A percentile compares a stretch with the other conserved stretches of the same genome.
Conservation (phyloP, 1,284 basidiomycete genomes). For the Mycena sp. region DNA sequence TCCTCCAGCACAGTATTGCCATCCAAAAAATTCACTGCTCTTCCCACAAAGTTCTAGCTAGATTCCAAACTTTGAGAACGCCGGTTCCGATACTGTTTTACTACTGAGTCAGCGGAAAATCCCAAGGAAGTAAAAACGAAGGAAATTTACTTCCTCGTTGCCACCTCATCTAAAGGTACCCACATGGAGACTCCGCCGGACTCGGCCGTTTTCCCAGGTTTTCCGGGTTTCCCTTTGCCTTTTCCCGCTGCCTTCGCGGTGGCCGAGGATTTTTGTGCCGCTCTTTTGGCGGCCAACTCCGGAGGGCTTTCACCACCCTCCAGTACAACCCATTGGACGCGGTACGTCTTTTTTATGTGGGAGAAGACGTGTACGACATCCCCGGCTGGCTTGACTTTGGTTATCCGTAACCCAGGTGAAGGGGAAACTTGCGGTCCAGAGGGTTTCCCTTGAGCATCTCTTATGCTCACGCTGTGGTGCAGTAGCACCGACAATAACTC, state of each 20-base stretch:
- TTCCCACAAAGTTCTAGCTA: constrained; percentile 50
- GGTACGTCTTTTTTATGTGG: constrained; percentile 92
- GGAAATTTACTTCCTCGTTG: constrained; percentile 67
- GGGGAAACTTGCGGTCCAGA: neutral
- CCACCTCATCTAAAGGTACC: constrained; percentile 63
- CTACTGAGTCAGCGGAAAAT: constrained; percentile 17
- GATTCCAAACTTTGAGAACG: constrained; percentile 67
- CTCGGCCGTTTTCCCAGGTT: constrained; percentile 14
- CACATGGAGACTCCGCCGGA: constrained; percentile 48
- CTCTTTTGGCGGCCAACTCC: constrained; percentile 7
- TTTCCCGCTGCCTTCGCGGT: constrained; percentile 27
- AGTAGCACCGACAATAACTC: constrained; percentile 56
- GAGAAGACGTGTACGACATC: constrained; percentile 89
- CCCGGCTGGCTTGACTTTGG: constrained; percentile 60
- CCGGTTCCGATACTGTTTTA: constrained; percentile 66
- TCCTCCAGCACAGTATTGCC: too few relatives aligned
- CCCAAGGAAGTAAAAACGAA: too few relatives aligned
- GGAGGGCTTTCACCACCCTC: constrained; percentile 60
- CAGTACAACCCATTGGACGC: constrained; percentile 76
- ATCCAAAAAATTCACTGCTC: constrained; percentile 22
- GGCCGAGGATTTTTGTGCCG: constrained; percentile 30
- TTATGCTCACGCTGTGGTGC: constrained; percentile 11
- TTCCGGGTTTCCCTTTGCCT: constrained; percentile 27
- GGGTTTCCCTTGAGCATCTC: constrained; percentile 3
- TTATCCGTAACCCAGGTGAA: constrained; percentile 45